These are phyloP conservation scores for Mimosa bimucronata DNA, from an alignment of 306 rosid species.

Conservation along the genomic window DNA sequence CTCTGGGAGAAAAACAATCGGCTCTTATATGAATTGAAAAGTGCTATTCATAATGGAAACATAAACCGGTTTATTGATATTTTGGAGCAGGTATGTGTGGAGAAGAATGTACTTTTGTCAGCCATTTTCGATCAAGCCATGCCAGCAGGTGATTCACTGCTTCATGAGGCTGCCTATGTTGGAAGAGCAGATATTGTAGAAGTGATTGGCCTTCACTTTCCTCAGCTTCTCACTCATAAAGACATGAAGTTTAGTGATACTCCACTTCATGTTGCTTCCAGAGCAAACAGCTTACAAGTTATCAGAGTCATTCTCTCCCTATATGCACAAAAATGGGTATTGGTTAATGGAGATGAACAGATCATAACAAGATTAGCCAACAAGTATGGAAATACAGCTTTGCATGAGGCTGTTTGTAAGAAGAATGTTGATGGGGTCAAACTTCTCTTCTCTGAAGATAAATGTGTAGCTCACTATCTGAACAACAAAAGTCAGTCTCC, in stretches of 20 bases:
- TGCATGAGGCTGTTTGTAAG: conserved; percentile 15
- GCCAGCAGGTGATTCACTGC: conserved; percentile 17
- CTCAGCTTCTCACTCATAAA: not conserved
- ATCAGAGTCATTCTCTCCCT: not conserved
- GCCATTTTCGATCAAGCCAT: not conserved
- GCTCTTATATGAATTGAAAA: not conserved
- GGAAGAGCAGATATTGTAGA: not conserved
- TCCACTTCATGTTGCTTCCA: conserved; percentile 30
- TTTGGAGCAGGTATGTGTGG: not conserved
- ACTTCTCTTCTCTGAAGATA: not conserved
- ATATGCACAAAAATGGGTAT: not conserved
- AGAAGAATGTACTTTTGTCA: not conserved
- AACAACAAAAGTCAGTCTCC: not conserved
- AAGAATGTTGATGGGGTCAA: not conserved
- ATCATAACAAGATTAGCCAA: not conserved
- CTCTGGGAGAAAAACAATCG: not conserved
- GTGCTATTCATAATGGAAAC: not conserved
- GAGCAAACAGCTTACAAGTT: not conserved
- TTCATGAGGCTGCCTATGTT: conserved; percentile 28
- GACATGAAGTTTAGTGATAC: conserved; percentile 19
- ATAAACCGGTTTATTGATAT: not conserved
- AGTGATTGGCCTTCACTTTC: not conserved
- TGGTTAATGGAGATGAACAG: not conserved
- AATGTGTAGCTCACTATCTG: not conserved
- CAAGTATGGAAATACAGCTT: not conserved